These are phyloP conservation scores for Chrysoporthe deuterocubensis DNA, from an alignment of 2,329 filamentous ascomycete genomes.

Conservation along the genomic window DNA sequence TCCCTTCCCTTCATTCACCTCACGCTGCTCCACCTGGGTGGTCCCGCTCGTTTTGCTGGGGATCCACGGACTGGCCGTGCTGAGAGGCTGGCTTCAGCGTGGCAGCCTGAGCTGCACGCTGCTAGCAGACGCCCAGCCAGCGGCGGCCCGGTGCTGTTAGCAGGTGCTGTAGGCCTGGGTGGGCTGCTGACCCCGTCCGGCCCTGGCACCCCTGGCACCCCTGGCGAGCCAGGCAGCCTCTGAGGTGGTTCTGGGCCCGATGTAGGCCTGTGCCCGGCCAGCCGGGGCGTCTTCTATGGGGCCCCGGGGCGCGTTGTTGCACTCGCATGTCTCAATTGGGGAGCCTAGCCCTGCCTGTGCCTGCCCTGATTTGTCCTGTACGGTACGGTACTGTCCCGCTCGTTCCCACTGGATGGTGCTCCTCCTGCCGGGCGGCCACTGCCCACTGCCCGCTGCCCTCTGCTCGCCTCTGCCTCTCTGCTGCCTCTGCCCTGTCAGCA, in stretches of 20 bases:
- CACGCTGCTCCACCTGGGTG: background rate
- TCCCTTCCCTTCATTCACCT: background rate
- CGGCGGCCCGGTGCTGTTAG: background rate
- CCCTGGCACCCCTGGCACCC: background rate
- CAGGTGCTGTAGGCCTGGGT: background rate
- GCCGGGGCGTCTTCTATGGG: background rate
- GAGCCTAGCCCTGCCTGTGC: background rate
- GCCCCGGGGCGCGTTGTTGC: background rate
- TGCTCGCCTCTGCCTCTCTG: background rate
- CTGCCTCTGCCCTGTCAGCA: background rate
- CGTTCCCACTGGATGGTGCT: background rate
- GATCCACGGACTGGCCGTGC: conserved; percentile 5
- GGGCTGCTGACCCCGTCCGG: background rate
- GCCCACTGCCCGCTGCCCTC: too few relatives aligned
- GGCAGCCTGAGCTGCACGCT: background rate
- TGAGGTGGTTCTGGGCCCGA: conserved; percentile 2
- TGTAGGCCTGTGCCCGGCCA: background rate
- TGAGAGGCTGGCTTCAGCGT: conserved; percentile 1
- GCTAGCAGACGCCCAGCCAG: background rate
- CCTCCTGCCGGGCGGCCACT: too few relatives aligned
- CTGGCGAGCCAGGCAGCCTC: background rate
- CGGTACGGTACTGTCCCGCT: too few relatives aligned
- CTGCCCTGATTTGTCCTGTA: background rate
- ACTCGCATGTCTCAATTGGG: background rate
- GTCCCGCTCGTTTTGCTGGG: background rate